Base-by-base conservation (phyloP, 1,139 yeast genomes). In the Pichia sp. region DNA sequence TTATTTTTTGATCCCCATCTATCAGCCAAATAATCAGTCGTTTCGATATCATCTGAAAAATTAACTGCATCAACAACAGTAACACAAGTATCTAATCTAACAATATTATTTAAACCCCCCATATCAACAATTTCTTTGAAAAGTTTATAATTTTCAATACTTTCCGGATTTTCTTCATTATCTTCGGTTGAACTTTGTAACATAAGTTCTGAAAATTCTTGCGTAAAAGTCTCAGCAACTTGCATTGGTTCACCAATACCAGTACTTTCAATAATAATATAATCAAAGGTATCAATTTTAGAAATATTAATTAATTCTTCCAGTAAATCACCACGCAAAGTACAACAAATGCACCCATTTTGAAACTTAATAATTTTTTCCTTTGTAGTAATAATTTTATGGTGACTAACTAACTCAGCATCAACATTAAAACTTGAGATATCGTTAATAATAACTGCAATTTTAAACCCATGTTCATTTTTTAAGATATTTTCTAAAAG, bases 201-300 rank as follows among this genome's bases (percentile, higher is more conserved):
- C 49, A 71, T 54, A 48, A 64, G 56, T 38, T 68, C 67, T 5
- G 73, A 63, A 52, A 72, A 73, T 55, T 75, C 77, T 18, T 68
- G 63, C 2, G 76, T 70, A 56, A 75, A 75, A 0, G 79, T 75
- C 57, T 75, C 77, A 1, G 79, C 79, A 18, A 74, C 77, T 57
- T 73, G 77, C 76, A 73, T 73, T 31, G 79, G 78, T 58, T 75
- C 79, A 25, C 75, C 70, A 29, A 75, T 71, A 41, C 79, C 78
- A 1, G 78, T 72, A 13, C 74, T 68, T 57, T 75, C 79, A 45
- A 75, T 74, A 5, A 75, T 65, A 42, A 75, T 71, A 56, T 75
- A 74, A 44, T 75, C 71, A 48, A 69, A 72, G 39, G 66, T 66
- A 5, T 70, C 72, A 8, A 60, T 54, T 34, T 63, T 64, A 14